Evolutionary conservation across 345 rosid species (phyloP).

Genomic region (Mercurialis annua): DNA sequence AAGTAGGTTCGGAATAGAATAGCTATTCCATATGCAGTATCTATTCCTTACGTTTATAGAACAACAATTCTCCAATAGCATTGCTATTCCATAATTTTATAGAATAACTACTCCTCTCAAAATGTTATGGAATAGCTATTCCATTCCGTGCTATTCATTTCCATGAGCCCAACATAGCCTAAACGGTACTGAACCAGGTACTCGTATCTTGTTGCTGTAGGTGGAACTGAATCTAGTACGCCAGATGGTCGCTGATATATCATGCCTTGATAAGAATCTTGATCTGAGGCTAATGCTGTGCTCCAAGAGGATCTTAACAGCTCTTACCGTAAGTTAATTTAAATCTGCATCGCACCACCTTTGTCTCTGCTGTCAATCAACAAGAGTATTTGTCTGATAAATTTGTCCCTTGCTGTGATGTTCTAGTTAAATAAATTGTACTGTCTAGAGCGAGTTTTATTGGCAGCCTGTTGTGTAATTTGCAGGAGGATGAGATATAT

Average conservation of each 20-base stretch:
- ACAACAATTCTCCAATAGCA: too few relatives aligned
- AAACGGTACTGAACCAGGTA: too few relatives aligned
- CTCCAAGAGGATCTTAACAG: slow-evolving; percentile 39
- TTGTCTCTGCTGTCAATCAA: not conserved
- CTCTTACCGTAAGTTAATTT: slow-evolving; percentile 40
- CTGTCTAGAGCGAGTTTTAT: not conserved
- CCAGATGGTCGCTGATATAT: slow-evolving; percentile 52
- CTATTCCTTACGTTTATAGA: too few relatives aligned
- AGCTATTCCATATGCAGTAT: too few relatives aligned
- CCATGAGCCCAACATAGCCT: too few relatives aligned
- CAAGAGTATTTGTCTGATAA: not conserved
- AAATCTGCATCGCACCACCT: not conserved
- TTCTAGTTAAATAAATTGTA: not conserved
- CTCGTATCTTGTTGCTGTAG: too few relatives aligned
- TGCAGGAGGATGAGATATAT: slow-evolving; percentile 58
- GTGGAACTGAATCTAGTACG: slow-evolving; percentile 42
- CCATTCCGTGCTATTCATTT: not conserved
- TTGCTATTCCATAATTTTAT: too few relatives aligned
- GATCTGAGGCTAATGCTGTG: slow-evolving; percentile 63
- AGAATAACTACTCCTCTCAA: too few relatives aligned
- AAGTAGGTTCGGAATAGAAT: too few relatives aligned
- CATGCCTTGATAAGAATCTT: slow-evolving; percentile 55
- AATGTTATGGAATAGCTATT: too few relatives aligned
- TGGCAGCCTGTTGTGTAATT: not conserved
- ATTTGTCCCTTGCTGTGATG: too few relatives aligned